Evolutionary conservation across 2,329 filamentous ascomycete genomes (phyloP).

Genomic region (Byssoonygena ceratinophila): DNA sequence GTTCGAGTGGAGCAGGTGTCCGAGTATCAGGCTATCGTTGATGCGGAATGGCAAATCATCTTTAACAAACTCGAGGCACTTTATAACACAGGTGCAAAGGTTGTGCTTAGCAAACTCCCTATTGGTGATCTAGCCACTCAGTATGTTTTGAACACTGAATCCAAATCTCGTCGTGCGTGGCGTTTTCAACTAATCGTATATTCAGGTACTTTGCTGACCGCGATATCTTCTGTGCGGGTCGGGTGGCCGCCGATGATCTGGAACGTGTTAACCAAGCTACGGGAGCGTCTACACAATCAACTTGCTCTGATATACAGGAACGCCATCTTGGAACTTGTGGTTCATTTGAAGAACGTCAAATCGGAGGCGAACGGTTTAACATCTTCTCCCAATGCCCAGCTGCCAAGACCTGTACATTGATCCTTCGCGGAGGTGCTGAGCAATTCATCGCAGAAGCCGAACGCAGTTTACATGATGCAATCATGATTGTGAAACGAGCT

Average conservation of each 20-base stretch:
- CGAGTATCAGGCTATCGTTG: conserved; percentile 98
- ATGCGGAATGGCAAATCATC: conserved; percentile 99
- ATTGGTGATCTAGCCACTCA: conserved; percentile 97
- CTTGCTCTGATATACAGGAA: conserved; percentile 84
- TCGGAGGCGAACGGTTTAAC: conserved; percentile 95
- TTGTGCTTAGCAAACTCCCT: conserved; percentile 91
- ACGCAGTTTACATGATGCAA: conserved; percentile 93
- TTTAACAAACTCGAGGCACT: conserved; percentile 97
- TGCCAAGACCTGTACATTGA: conserved; percentile 92
- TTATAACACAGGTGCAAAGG: conserved; percentile 88
- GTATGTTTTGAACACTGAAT: conserved; percentile 32
- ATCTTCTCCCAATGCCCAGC: conserved; percentile 93
- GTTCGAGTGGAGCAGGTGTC: conserved; percentile 96
- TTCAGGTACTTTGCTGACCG: conserved; percentile 78
- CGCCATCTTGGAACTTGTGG: conserved; percentile 88
- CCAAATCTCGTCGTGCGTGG: background rate
- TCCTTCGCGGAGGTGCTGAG: conserved; percentile 90
- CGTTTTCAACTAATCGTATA: background rate
- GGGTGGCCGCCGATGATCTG: conserved; percentile 82
- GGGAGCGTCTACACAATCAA: conserved; percentile 83
- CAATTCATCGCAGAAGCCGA: conserved; percentile 99
- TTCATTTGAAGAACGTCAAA: conserved; percentile 87
- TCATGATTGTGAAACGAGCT: conserved; percentile 99
- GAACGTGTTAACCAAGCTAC: conserved; percentile 93
- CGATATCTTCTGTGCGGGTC: conserved; percentile 95